Percentiles rank a stretch among this genome's conserved stretches.
Conservation (phyloP, 495 filamentous ascomycete genomes). For the Paragyromitra xinjiangensis region DNA sequence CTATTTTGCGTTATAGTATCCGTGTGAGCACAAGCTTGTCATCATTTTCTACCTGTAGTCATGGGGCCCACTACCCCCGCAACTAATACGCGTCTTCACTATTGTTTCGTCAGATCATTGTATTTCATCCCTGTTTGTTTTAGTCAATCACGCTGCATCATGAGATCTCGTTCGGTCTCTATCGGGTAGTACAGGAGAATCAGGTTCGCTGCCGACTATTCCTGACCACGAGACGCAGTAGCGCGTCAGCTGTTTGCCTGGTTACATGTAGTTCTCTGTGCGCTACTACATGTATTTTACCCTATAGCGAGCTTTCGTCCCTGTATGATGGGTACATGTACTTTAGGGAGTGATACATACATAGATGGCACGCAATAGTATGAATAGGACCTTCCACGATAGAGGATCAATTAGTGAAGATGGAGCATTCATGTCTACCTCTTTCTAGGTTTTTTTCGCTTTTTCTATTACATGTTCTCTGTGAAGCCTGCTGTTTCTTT, state of each 20-base stretch:
- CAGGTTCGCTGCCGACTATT: slow-evolving; percentile 1
- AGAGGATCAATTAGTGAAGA: slow-evolving; percentile 1
- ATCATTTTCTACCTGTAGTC: background rate
- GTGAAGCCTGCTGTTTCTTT: background rate
- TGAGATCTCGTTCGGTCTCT: slow-evolving; percentile 36
- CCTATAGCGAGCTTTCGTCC: background rate
- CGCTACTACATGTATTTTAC: background rate
- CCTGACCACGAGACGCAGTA: background rate
- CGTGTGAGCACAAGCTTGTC: background rate
- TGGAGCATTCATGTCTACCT: background rate
- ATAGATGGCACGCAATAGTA: slow-evolving; percentile 15
- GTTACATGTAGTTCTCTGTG: background rate
- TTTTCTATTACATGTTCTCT: background rate
- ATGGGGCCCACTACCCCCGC: background rate
- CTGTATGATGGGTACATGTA: background rate
- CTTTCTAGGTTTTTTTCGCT: slow-evolving; percentile 16
- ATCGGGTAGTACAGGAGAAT: background rate
- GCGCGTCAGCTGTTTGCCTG: background rate
- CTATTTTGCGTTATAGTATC: background rate
- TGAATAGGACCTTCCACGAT: background rate
- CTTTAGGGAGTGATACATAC: background rate
- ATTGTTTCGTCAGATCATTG: background rate
- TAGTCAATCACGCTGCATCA: slow-evolving; percentile 11
- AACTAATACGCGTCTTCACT: background rate
- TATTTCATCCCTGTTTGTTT: background rate